Conservation (phyloP, 2,329 filamentous ascomycete genomes). For the Acrocalymma vagum region DNA sequence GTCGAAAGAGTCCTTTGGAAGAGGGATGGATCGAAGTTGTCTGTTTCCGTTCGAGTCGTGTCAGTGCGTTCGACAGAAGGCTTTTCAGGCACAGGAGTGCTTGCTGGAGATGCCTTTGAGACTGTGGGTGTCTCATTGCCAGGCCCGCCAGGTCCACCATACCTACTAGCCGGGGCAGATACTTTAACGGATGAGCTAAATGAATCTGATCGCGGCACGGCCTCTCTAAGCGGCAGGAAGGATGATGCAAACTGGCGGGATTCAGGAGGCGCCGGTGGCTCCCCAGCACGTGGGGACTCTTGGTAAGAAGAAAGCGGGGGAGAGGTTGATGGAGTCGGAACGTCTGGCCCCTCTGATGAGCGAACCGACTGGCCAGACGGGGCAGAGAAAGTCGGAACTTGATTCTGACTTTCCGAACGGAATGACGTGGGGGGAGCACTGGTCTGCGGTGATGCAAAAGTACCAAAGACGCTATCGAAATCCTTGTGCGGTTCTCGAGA, state of each 20-base stretch:
- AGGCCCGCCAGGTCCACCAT: conserved; percentile 58
- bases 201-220: conserved; percentile 67
- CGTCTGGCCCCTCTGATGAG: conserved; percentile 58
- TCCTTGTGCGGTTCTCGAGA: conserved; percentile 50
- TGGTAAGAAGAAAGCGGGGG: conserved; percentile 65
- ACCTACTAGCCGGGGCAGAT: conserved; percentile 74
- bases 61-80: conserved; percentile 42
- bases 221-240: conserved; percentile 74
- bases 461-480: conserved; percentile 88
- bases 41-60: conserved; percentile 44
- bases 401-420: conserved; percentile 58
- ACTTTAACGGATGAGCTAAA: conserved; percentile 80
- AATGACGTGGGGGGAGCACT: conserved; percentile 68
- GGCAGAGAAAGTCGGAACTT: conserved; percentile 46
- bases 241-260: conserved; percentile 81
- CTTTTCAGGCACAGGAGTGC: conserved; percentile 64
- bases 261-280: conserved; percentile 72
- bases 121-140: conserved; percentile 60
- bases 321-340: conserved; percentile 69
- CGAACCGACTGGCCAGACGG: conserved; percentile 53
- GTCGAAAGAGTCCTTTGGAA: conserved; percentile 49
- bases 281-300: conserved; percentile 63
- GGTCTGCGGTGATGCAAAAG: conserved; percentile 60
- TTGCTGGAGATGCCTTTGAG: conserved; percentile 49
- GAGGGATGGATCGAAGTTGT: conserved; percentile 43